Conservation (phyloP, 306 rosid species). For the Abrus precatorius region DNA sequence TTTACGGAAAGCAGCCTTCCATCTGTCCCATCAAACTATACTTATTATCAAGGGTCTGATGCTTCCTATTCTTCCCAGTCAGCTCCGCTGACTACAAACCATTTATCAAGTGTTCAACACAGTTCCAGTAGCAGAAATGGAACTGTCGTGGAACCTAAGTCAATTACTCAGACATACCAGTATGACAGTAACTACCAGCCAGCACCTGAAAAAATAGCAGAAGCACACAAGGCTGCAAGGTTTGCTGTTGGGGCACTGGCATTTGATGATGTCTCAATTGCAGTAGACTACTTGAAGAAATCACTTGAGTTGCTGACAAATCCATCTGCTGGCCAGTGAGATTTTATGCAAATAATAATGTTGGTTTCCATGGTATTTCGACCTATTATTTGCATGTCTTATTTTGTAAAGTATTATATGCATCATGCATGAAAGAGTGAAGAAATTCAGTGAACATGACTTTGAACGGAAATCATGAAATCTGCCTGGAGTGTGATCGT, state of each 20-base stretch:
- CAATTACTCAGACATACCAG: slow-evolving; percentile 67
- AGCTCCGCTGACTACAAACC: slow-evolving; percentile 67
- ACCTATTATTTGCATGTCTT: slow-evolving; percentile 37
- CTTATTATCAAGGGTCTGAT: slow-evolving; percentile 78
- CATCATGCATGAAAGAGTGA: slow-evolving; percentile 16
- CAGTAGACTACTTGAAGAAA: slow-evolving; percentile 84
- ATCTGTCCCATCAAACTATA: slow-evolving; percentile 68
- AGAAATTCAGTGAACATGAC: slow-evolving; percentile 34
- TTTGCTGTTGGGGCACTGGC: slow-evolving; percentile 99
- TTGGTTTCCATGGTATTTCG: slow-evolving; percentile 39
- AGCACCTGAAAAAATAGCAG: slow-evolving; percentile 87
- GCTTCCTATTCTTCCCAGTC: slow-evolving; percentile 67
- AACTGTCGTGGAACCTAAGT: slow-evolving; percentile 59
- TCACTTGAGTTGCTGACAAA: slow-evolving; percentile 92
- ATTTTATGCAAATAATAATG: slow-evolving; percentile 29
- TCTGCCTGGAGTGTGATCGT: slow-evolving; percentile 24
- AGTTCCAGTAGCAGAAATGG: slow-evolving; percentile 68
- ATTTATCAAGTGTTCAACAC: slow-evolving; percentile 57
- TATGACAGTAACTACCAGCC: slow-evolving; percentile 89
- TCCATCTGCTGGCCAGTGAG: slow-evolving; percentile 73
- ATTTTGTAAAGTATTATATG: slow-evolving; percentile 52
- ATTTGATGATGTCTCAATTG: slow-evolving; percentile 90
- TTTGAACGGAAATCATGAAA: slow-evolving; percentile 36
- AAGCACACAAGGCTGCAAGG: slow-evolving; percentile 99
- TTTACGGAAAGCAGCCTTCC: slow-evolving; percentile 91